Conservation (phyloP, 257 asterid species). For the Capsicum baccatum region DNA sequence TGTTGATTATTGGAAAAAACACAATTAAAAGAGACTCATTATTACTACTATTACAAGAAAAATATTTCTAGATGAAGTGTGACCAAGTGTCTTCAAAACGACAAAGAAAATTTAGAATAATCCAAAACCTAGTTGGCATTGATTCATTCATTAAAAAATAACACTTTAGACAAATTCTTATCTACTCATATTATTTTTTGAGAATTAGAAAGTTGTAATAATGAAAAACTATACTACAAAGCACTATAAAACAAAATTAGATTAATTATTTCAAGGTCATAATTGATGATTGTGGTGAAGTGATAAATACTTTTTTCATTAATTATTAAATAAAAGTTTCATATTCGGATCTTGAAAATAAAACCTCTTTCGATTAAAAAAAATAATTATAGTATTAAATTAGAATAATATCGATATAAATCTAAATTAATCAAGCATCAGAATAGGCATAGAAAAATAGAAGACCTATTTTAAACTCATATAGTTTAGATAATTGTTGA, state of each 20-base stretch:
- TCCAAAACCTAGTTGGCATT: constrained; percentile 15
- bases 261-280: neutral
- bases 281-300: neutral
- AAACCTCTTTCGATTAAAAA: neutral
- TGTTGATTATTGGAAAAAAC: constrained; percentile 11
- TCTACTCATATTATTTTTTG: neutral
- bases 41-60: neutral
- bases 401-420: neutral
- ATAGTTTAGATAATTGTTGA: neutral
- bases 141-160: neutral
- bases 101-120: neutral
- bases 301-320: neutral
- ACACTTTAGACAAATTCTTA: neutral
- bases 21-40: neutral
- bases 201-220: neutral
- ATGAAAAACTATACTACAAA: neutral
- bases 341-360: neutral
- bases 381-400: neutral
- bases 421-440: neutral
- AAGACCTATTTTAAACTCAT: neutral
- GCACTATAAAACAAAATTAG: neutral
- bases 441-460: neutral
- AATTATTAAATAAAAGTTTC: rapidly evolving
- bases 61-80: neutral
- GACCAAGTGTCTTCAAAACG: constrained; percentile 24